Conservation (phyloP, 2,329 filamentous ascomycete species). For the Xylaria multiplex region DNA sequence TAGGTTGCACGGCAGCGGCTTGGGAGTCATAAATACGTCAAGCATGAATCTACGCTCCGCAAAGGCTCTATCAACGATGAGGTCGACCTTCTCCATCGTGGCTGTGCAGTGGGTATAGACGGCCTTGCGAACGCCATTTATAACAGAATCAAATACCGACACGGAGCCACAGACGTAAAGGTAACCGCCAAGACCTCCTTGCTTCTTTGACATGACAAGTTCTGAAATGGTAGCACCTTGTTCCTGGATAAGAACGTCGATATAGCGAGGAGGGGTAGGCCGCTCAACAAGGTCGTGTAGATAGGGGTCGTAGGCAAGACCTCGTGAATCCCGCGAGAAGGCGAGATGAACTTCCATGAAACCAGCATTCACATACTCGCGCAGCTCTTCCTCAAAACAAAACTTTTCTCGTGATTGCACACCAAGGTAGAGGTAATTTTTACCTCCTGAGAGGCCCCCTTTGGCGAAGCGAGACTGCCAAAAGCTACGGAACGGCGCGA, state of each 20-base stretch:
- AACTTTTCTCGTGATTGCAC: slow-evolving; percentile 64
- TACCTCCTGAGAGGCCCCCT: slow-evolving; percentile 40
- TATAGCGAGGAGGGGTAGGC: slow-evolving; percentile 61
- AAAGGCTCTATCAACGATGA: slow-evolving; percentile 62
- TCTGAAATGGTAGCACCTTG: slow-evolving; percentile 62
- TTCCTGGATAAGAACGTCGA: slow-evolving; percentile 62
- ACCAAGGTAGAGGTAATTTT: slow-evolving; percentile 58
- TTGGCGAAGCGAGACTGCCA: slow-evolving; percentile 57
- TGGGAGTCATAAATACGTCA: slow-evolving; percentile 67
- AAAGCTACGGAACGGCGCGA: slow-evolving; percentile 64
- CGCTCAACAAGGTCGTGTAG: slow-evolving; percentile 59
- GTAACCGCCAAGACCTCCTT: slow-evolving; percentile 60
- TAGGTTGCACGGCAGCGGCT: slow-evolving; percentile 60
- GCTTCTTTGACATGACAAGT: slow-evolving; percentile 66
- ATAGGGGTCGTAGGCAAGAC: slow-evolving; percentile 57
- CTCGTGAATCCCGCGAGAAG: slow-evolving; percentile 61
- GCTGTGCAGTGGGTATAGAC: slow-evolving; percentile 63
- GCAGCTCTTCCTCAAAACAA: slow-evolving; percentile 60
- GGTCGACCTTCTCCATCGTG: slow-evolving; percentile 62
- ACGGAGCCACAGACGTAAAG: slow-evolving; percentile 62
- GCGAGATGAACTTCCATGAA: slow-evolving; percentile 64
- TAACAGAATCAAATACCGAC: slow-evolving; percentile 63
- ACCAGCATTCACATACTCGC: slow-evolving; percentile 57
- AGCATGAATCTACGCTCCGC: slow-evolving; percentile 66
- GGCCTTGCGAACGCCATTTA: slow-evolving; percentile 65